Evolutionary conservation across 441 rosid species (phyloP).

Genomic region (Adansonia gregorii): DNA sequence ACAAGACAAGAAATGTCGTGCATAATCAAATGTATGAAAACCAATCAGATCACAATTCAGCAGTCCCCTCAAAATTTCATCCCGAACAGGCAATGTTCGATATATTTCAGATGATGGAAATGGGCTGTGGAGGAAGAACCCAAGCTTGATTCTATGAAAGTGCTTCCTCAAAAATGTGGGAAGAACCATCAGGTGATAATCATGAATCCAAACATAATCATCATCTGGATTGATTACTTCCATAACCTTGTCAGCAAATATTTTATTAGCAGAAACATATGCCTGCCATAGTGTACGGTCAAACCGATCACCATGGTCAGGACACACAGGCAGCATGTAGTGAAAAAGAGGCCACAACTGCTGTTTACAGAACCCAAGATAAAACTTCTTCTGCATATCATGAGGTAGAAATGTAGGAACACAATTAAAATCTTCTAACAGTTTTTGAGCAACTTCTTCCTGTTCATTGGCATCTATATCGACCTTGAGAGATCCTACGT

Average conservation of each 20-base stretch:
- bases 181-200: slow-evolving; percentile 90
- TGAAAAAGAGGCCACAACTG: slow-evolving; percentile 97
- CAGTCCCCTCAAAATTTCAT: slow-evolving; percentile 77
- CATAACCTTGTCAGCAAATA: slow-evolving; percentile 90
- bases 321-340: slow-evolving; percentile 89
- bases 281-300: slow-evolving; percentile 89
- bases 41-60: slow-evolving; percentile 87
- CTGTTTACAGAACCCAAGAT: slow-evolving; percentile 87
- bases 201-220: slow-evolving; percentile 90
- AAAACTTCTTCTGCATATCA: slow-evolving; percentile 75
- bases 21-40: slow-evolving; percentile 91
- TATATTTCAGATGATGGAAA: slow-evolving; percentile 93
- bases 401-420: slow-evolving; percentile 82
- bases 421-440: slow-evolving; percentile 73
- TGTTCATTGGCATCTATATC: slow-evolving; percentile 71
- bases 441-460: slow-evolving; percentile 67
- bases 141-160: slow-evolving; percentile 74
- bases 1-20: slow-evolving; percentile 91
- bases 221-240: slow-evolving; percentile 82
- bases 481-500: slow-evolving; percentile 80
- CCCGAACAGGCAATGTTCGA: slow-evolving; percentile 79
- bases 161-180: slow-evolving; percentile 84
- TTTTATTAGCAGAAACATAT: slow-evolving; percentile 85
- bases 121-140: slow-evolving; percentile 93
- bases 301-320: slow-evolving; percentile 89